phyloP scores from a whole-genome alignment of 352 stramenopile genomes.

The Phytophthora litchii region DNA sequence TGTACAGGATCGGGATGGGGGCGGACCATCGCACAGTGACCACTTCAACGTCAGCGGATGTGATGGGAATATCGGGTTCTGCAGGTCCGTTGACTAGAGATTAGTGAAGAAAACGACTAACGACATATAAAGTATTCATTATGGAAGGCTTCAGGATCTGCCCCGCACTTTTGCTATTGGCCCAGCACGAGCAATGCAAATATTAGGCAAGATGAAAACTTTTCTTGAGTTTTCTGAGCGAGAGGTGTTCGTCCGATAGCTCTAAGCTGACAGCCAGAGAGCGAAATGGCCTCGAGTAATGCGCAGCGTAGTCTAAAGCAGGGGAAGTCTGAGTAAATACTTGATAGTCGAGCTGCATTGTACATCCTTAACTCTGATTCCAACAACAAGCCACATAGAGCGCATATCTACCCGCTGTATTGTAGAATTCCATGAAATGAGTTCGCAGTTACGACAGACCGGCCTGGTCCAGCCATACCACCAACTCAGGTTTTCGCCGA shows the following conservation, averaged over 20 bases:
- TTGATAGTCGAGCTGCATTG: constrained; percentile 6
- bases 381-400: constrained; percentile 4
- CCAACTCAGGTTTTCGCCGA: too few relatives aligned
- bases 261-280: constrained; percentile 4
- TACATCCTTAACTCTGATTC: constrained; percentile 12
- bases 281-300: too few relatives aligned
- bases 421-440: constrained; percentile 22
- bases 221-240: not conserved
- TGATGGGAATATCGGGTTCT: not conserved
- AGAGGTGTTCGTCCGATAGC: not conserved
- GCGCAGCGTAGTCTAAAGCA: not conserved
- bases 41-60: constrained; percentile 28
- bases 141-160: not conserved
- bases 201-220: too few relatives aligned
- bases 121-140: not conserved
- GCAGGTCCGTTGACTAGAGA: not conserved
- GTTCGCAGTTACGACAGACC: constrained; percentile 16
- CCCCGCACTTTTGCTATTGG: not conserved
- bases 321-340: constrained; percentile 1
- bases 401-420: not conserved
- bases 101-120: not conserved
- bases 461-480: too few relatives aligned
- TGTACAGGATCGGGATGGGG: constrained; percentile 35
- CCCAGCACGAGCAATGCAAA: not conserved
- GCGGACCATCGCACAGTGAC: constrained; percentile 18